Evolutionary conservation across 352 stramenopile genomes (phyloP).

Genomic region (Pythium pyrilobum): DNA sequence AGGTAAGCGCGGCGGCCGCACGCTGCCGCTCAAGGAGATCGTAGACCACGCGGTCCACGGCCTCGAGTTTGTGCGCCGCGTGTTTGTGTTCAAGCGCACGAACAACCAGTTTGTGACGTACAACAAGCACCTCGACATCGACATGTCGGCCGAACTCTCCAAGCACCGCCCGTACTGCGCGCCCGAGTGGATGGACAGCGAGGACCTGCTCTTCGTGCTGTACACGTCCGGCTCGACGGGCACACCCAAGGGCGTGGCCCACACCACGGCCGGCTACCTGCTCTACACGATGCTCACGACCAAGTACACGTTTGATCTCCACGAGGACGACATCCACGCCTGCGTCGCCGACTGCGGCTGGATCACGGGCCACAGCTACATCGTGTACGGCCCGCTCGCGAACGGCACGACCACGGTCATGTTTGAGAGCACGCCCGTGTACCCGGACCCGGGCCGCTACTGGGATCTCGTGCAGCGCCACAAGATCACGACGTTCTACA

Average conservation of each 20-base stretch:
- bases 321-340: slow-evolving; percentile 91
- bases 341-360: slow-evolving; percentile 95
- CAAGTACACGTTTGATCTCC: slow-evolving; percentile 93
- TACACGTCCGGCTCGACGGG: slow-evolving; percentile 98
- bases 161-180: slow-evolving; percentile 93
- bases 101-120: slow-evolving; percentile 67
- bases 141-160: slow-evolving; percentile 89
- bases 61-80: slow-evolving; percentile 88
- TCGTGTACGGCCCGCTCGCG: slow-evolving; percentile 95
- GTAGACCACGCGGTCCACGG: slow-evolving; percentile 90
- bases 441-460: slow-evolving; percentile 94
- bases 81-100: slow-evolving; percentile 94
- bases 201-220: slow-evolving; percentile 96
- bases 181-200: slow-evolving; percentile 94
- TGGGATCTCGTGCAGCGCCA: slow-evolving; percentile 96
- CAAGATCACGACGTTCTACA: slow-evolving; percentile 96
- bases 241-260: slow-evolving; percentile 93
- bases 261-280: slow-evolving; percentile 95
- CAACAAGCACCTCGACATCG: slow-evolving; percentile 85
- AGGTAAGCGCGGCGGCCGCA: slow-evolving; percentile 91
- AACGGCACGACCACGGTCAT: slow-evolving; percentile 98
- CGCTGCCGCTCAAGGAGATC: slow-evolving; percentile 94
- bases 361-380: slow-evolving; percentile 97
- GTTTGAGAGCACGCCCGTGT: slow-evolving; percentile 98
- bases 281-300: slow-evolving; percentile 93